A percentile compares a stretch with the other conserved stretches of the same genome.
phyloP scores from a whole-genome alignment of 2,329 filamentous ascomycete genomes.

The Trichophyton verrucosum region DNA sequence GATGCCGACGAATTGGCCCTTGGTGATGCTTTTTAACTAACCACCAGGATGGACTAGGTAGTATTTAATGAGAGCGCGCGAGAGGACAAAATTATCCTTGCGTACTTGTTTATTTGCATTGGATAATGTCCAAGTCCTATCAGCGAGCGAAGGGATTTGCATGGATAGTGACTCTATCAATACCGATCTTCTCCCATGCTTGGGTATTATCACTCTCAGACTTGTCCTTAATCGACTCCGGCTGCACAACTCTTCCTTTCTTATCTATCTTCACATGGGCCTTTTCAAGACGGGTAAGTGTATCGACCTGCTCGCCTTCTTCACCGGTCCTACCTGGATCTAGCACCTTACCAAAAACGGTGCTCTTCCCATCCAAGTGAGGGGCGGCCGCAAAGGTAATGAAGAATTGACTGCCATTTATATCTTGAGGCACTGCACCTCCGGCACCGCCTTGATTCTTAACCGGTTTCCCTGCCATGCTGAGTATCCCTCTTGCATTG shows the following conservation, averaged over 20 bases:
- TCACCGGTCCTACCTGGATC: constrained; percentile 33
- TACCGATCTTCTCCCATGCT: constrained; percentile 39
- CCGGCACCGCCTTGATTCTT: constrained; percentile 33
- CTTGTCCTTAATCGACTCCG: constrained; percentile 22
- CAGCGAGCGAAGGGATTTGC: constrained; percentile 52
- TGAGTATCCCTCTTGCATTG: constrained; percentile 45
- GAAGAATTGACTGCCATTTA: constrained; percentile 53
- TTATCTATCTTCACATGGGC: constrained; percentile 51
- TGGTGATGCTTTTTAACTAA: too few relatives aligned
- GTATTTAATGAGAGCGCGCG: too few relatives aligned
- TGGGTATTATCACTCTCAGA: constrained; percentile 16
- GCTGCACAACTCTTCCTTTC: constrained; percentile 45
- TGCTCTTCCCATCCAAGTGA: constrained; percentile 55
- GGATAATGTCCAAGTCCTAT: constrained; percentile 13
- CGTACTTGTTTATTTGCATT: background rate
- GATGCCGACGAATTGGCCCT: too few relatives aligned
- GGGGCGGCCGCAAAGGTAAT: constrained; percentile 49
- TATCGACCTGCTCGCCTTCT: constrained; percentile 34
- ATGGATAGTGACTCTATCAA: constrained; percentile 48
- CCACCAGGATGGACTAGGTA: too few relatives aligned
- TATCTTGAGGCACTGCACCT: constrained; percentile 16
- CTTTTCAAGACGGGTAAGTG: constrained; percentile 41
- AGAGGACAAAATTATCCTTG: background rate
- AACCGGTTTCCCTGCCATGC: constrained; percentile 45
- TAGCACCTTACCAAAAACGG: constrained; percentile 52